A percentile compares a stretch with the other conserved stretches of the same genome.
Evolutionary conservation across 352 stramenopile species (phyloP).

Genomic region (Globisporangium carolinianum): DNA sequence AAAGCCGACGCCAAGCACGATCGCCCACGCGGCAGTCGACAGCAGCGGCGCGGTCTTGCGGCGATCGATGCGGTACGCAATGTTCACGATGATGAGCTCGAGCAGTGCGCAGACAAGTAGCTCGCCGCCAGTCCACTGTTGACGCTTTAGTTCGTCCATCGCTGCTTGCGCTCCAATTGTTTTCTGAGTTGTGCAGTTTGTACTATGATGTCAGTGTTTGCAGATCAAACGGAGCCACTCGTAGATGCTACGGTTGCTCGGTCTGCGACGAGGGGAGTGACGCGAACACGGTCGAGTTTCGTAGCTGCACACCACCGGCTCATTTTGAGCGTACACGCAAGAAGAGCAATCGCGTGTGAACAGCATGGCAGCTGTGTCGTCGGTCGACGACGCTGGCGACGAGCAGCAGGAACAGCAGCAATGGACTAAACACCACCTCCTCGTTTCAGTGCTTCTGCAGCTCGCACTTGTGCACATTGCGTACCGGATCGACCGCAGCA

Average conservation of each 20-base stretch:
- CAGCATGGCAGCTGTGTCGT: no score
- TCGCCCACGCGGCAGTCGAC: conserved; percentile 60
- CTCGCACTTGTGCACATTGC: conserved; percentile 44
- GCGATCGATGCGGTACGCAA: conserved; percentile 58
- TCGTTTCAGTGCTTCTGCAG: conserved; percentile 37
- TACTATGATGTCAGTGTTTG: no score
- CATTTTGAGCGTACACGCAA: no score
- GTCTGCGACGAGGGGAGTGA: no score
- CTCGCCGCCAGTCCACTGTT: conserved; percentile 50
- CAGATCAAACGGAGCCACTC: no score
- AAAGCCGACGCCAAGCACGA: conserved; percentile 38
- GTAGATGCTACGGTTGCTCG: no score
- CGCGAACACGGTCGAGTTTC: no score
- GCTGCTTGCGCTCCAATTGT: no score
- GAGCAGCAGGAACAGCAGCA: conserved; percentile 14
- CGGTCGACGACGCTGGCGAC: no score
- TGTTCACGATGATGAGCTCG: conserved; percentile 53
- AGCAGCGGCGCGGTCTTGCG: conserved; percentile 33
- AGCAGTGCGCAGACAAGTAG: conserved; percentile 58
- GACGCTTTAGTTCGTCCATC: conserved; percentile 21
- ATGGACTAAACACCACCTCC: conserved; percentile 34
- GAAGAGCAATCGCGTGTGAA: no score
- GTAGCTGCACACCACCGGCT: no score
- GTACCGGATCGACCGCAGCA: conserved; percentile 43
- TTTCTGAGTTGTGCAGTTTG: no score